Conservation (phyloP, 169 alveolate species). For the Cryptosporidium xiaoi region DNA sequence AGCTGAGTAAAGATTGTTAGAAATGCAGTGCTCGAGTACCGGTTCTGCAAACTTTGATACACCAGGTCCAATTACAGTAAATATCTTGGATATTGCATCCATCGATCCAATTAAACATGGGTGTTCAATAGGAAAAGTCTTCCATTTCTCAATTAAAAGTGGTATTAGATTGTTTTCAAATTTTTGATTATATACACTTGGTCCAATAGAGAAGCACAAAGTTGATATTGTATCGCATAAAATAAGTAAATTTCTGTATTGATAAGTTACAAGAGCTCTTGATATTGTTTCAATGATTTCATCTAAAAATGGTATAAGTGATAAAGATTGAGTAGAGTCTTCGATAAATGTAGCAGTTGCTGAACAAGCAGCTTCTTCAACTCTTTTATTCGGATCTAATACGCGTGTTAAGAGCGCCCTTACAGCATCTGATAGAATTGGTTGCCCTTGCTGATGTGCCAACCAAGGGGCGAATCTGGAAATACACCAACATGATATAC, state of each 20-base stretch:
- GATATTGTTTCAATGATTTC: constrained; percentile 81
- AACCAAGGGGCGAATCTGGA: constrained; percentile 87
- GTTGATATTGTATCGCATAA: constrained; percentile 35
- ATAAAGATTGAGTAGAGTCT: constrained; percentile 78
- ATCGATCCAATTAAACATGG: constrained; percentile 58
- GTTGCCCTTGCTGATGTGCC: constrained; percentile 78
- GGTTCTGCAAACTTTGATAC: constrained; percentile 20
- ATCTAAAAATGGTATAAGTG: constrained; percentile 81
- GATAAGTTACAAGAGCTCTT: constrained; percentile 84
- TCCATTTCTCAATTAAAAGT: constrained; percentile 60
- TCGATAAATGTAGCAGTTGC: constrained; percentile 91
- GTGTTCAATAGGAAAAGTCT: constrained; percentile 52
- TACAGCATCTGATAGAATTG: constrained; percentile 74
- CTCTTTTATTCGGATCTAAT: constrained; percentile 90
- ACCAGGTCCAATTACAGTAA: constrained; percentile 7
- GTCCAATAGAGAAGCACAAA: constrained; percentile 18
- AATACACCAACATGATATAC: constrained; percentile 92
- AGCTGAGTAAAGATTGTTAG: constrained; percentile 22
- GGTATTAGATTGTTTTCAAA: constrained; percentile 61
- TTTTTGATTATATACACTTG: constrained; percentile 12
- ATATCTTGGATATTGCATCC: constrained; percentile 67
- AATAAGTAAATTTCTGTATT: constrained; percentile 78
- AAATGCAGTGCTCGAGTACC: constrained; percentile 49
- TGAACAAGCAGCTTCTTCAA: constrained; percentile 93
- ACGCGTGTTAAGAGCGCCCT: constrained; percentile 82